These are phyloP conservation scores for Saraca asoca DNA, from an alignment of 331 rosid species.

Conservation along the genomic window DNA sequence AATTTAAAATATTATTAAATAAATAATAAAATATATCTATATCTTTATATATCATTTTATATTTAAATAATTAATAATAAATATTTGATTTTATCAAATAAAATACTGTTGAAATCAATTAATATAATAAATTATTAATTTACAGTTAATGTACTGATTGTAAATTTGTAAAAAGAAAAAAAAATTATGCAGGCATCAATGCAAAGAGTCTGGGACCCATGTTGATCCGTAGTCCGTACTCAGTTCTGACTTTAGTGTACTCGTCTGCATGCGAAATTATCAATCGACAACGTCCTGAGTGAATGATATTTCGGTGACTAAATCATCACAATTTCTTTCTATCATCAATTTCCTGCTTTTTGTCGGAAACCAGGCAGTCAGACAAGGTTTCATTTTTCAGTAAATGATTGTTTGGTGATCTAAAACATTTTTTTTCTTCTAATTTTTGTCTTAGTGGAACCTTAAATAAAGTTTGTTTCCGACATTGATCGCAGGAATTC, in stretches of 20 bases:
- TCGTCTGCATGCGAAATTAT: constrained; percentile 29
- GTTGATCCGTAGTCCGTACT: neutral
- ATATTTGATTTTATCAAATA: too few species aligned
- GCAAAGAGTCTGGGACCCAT: neutral
- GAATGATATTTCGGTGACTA: constrained; percentile 33
- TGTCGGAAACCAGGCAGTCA: constrained; percentile 28
- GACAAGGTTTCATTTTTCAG: neutral
- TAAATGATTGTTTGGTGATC: neutral
- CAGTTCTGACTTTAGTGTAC: constrained; percentile 2
- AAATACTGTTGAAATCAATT: too few species aligned
- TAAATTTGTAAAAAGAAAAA: too few species aligned
- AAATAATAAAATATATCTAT: too few species aligned
- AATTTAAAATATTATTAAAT: too few species aligned
- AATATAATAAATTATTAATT: too few species aligned
- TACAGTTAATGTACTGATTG: too few species aligned
- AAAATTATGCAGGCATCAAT: too few species aligned
- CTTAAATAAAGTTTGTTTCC: neutral
- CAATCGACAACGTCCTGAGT: constrained; percentile 29
- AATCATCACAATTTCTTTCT: neutral
- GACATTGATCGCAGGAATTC: constrained; percentile 28
- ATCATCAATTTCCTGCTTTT: neutral
- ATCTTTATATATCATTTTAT: too few species aligned
- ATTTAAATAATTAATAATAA: too few species aligned
- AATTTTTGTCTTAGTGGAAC: neutral
- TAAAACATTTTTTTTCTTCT: neutral